Conservation (phyloP, 2,329 filamentous ascomycete genomes). For the Penicillium sp. region DNA sequence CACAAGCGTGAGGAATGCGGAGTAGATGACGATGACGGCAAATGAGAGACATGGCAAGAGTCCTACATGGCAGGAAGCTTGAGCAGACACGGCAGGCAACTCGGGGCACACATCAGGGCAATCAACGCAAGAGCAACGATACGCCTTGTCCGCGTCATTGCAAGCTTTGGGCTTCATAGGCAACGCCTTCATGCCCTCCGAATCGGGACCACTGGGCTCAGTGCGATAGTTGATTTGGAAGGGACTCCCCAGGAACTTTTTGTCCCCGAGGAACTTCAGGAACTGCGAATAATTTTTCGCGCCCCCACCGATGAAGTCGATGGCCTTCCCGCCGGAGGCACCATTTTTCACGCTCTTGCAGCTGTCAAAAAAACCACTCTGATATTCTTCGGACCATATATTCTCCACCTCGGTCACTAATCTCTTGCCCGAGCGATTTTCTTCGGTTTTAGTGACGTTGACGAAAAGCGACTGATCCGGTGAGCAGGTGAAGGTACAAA, state of each 20-base stretch:
- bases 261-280: constrained; percentile 89
- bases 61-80: constrained; percentile 79
- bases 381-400: constrained; percentile 82
- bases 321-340: constrained; percentile 88
- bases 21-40: constrained; percentile 85
- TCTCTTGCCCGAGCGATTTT: constrained; percentile 58
- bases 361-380: constrained; percentile 88
- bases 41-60: constrained; percentile 92
- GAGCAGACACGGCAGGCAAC: constrained; percentile 74
- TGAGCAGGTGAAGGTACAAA: constrained; percentile 98
- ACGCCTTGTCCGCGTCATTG: constrained; percentile 84
- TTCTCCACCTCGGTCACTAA: constrained; percentile 92
- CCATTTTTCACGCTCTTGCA: constrained; percentile 99
- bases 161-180: constrained; percentile 80
- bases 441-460: constrained; percentile 80
- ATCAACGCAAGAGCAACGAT: constrained; percentile 91
- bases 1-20: constrained; percentile 72
- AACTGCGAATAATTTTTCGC: constrained; percentile 88
- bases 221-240: constrained; percentile 94
- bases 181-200: constrained; percentile 73
- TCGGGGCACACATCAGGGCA: constrained; percentile 85
- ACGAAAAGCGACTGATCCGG: constrained; percentile 95
- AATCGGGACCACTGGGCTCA: constrained; percentile 62
- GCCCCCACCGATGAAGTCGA: constrained; percentile 94
- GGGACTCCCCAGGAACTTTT: constrained; percentile 86